phyloP scores from a whole-genome alignment of 2,329 filamentous ascomycete genomes.

The Lasiodiplodia gonubiensis region DNA sequence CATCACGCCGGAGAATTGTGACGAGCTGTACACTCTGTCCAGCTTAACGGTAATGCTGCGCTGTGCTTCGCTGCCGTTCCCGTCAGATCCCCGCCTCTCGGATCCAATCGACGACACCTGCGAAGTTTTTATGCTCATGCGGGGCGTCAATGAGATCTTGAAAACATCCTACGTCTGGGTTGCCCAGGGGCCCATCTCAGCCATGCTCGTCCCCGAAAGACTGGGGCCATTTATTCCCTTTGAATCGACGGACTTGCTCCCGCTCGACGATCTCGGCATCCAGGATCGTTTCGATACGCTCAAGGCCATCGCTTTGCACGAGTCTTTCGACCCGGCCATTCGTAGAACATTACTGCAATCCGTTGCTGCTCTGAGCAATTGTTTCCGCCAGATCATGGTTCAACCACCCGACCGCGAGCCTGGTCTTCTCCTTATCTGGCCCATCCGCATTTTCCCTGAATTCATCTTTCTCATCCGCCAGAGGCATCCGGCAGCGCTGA shows the following conservation, averaged over 20 bases:
- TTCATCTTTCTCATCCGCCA: conserved; percentile 42
- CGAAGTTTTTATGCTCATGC: conserved; percentile 44
- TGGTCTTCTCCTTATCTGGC: conserved; percentile 47
- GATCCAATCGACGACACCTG: conserved; percentile 40
- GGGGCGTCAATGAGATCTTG: conserved; percentile 42
- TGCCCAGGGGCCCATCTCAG: not conserved
- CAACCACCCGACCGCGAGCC: conserved; percentile 40
- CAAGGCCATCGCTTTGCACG: conserved; percentile 3
- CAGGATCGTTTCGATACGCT: conserved; percentile 24
- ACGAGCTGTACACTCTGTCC: conserved; percentile 36
- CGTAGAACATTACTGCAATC: conserved; percentile 14
- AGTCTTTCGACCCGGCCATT: conserved; percentile 20
- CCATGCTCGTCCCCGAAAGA: conserved; percentile 24
- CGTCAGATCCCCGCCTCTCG: conserved; percentile 25
- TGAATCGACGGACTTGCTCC: conserved; percentile 5
- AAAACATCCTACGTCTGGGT: conserved; percentile 23
- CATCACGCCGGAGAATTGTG: conserved; percentile 40
- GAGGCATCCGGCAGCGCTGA: conserved; percentile 42
- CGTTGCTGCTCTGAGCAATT: conserved; percentile 18
- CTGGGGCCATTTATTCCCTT: conserved; percentile 15
- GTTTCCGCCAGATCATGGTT: conserved; percentile 21
- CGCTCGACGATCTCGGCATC: conserved; percentile 21
- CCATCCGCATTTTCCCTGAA: conserved; percentile 41
- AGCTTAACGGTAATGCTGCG: conserved; percentile 24
- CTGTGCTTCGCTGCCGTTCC: conserved; percentile 22